These are phyloP conservation scores for Tolypocladium endophyticum DNA, from an alignment of 2,329 filamentous ascomycete species.

Conservation along the genomic window DNA sequence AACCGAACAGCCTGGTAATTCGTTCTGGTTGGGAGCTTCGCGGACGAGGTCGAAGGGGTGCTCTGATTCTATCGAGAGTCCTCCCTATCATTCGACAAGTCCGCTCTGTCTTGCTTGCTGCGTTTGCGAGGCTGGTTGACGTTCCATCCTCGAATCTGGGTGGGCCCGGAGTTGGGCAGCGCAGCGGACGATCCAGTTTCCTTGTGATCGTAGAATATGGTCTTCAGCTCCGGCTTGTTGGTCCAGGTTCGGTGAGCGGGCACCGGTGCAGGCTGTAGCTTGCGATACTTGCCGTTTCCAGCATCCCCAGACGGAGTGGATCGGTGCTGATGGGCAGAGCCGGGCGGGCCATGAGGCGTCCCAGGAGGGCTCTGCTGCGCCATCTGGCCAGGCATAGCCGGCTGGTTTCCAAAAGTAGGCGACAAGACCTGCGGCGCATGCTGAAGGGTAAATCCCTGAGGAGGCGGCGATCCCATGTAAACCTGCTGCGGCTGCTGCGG, in stretches of 20 bases:
- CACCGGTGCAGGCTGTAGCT: constrained; percentile 47
- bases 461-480: constrained; percentile 24
- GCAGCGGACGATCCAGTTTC: constrained; percentile 45
- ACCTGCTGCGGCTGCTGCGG: constrained; percentile 7
- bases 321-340: constrained; percentile 22
- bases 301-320: constrained; percentile 27
- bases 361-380: constrained; percentile 26
- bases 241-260: constrained; percentile 38
- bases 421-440: constrained; percentile 19
- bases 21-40: neutral
- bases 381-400: constrained; percentile 17
- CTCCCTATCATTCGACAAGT: constrained; percentile 22
- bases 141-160: constrained; percentile 47
- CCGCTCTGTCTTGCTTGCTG: constrained; percentile 21
- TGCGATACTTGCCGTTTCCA: constrained; percentile 38
- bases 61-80: constrained; percentile 27
- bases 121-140: constrained; percentile 29
- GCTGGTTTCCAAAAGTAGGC: constrained; percentile 23
- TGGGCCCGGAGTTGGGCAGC: constrained; percentile 44
- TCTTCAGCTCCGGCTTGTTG: constrained; percentile 42
- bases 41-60: constrained; percentile 8
- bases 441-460: constrained; percentile 13
- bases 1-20: neutral
- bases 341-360: constrained; percentile 18
- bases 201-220: constrained; percentile 49